Base-by-base conservation (phyloP, 83 land plant genomes). In the Picea mariana region DNA sequence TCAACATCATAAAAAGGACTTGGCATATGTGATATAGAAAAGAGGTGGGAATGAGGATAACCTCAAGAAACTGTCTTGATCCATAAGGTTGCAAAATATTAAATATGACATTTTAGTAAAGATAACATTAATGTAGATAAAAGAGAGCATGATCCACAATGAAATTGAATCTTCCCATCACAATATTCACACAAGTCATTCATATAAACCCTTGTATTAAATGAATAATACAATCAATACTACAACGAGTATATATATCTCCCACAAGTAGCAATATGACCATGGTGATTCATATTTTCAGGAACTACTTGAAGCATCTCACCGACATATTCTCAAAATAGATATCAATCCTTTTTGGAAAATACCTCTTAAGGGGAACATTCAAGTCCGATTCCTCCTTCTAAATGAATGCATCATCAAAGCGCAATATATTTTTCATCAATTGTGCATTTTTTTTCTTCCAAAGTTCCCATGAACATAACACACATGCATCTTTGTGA, bases 311-410 rank as follows among this genome's bases (percentile, higher is more conserved):
- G 91, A 23, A 83, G 82, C 94, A 85, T 88, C 58, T 88, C 82
- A 13, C 77, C 94, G 18, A 92, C 42, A 92, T 90, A 75, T 92
- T 92, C 83, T 91, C 93, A 72, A 89, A 89, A 62, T 90, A 92
- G 44, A 92, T 67, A 64, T 92, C 94, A 42, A 92, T 90, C 6
- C 94, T 92, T 20, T 83, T 85, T 58, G 94, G 94, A 34, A 91
- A 92, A 27, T 72, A 82, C 85, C 94, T 92, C 83, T 80, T 87
- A 24, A 91, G 61, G 55, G 93, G 87, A 34, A 84, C 84, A 78
- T 82, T 66, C 71, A 86, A 40, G 65, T 91, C 87, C 1, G 81
- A 16, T 61, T 89, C 89, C 60, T 86, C 83, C 49, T 83, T 86
- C 71, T 91, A 89, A 61, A 84, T 91, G 47, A 88, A 84, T 27